These are phyloP conservation scores for Arctostaphylos glauca DNA, from an alignment of 148 eudicot genomes.

Conservation along the genomic window DNA sequence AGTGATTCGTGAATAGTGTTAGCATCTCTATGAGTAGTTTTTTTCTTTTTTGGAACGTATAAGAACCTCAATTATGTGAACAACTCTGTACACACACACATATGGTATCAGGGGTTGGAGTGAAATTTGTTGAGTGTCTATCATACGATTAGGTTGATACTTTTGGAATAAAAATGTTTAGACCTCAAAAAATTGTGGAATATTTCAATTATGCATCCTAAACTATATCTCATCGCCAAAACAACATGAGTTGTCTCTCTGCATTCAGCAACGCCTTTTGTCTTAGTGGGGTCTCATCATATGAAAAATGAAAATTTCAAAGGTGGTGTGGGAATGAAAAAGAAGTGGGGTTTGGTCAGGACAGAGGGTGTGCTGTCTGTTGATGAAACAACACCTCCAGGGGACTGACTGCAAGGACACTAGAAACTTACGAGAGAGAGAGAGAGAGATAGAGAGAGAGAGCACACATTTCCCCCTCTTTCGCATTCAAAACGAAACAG, in stretches of 20 bases:
- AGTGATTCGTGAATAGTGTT: neutral
- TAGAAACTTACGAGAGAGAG: neutral
- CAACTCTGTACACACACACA: too few relatives aligned
- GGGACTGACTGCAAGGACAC: slow-evolving; percentile 25
- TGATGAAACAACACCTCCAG: slow-evolving; percentile 23
- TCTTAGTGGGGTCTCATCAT: neutral
- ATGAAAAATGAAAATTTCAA: neutral
- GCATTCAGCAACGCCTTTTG: neutral
- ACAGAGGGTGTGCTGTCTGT: slow-evolving; percentile 17
- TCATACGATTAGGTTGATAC: too few relatives aligned
- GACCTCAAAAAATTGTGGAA: too few relatives aligned
- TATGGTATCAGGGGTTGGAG: too few relatives aligned
- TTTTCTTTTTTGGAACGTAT: too few relatives aligned
- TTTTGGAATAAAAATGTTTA: too few relatives aligned
- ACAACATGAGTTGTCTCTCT: too few relatives aligned
- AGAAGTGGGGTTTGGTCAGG: slow-evolving; percentile 6
- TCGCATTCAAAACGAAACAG: neutral
- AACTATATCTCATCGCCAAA: too few relatives aligned
- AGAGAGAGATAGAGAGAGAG: slow-evolving; percentile 11
- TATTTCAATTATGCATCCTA: too few relatives aligned
- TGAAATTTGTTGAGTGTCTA: too few relatives aligned
- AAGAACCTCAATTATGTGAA: too few relatives aligned
- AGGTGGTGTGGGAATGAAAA: neutral
- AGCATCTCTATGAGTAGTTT: neutral
- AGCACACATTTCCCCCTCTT: slow-evolving; percentile 14